phyloP scores from a whole-genome alignment of 2,329 filamentous ascomycete species.

The Venturia effusa region DNA sequence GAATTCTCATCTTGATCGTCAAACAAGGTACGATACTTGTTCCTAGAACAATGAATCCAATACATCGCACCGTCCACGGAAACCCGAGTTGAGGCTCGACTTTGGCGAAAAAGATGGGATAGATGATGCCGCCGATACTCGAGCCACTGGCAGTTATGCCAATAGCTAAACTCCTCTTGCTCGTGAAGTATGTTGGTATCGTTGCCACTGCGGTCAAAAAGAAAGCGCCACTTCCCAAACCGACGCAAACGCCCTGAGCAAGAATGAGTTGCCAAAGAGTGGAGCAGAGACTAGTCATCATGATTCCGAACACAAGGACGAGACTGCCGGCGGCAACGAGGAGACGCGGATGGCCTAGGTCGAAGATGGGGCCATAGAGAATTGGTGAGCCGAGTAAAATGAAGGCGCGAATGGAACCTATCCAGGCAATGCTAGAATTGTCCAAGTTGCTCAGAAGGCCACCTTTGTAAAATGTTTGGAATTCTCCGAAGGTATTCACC shows the following conservation, averaged over 20 bases:
- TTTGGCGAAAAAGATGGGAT: slow-evolving; percentile 13
- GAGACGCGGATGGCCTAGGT: slow-evolving; percentile 34
- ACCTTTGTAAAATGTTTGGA: slow-evolving; percentile 9
- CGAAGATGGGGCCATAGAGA: slow-evolving; percentile 37
- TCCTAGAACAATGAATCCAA: slow-evolving; percentile 16
- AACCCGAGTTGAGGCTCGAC: slow-evolving; percentile 18
- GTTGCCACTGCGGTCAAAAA: slow-evolving; percentile 32
- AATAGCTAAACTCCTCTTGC: slow-evolving; percentile 27
- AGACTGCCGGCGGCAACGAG: slow-evolving; percentile 32
- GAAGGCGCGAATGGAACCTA: slow-evolving; percentile 38
- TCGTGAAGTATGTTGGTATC: slow-evolving; percentile 30
- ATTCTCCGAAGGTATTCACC: slow-evolving; percentile 9
- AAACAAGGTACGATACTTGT: slow-evolving; percentile 20
- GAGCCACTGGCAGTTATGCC: slow-evolving; percentile 31
- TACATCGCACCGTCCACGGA: slow-evolving; percentile 22
- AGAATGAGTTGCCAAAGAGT: slow-evolving; percentile 18
- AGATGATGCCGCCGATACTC: slow-evolving; percentile 36
- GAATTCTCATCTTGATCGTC: slow-evolving; percentile 31
- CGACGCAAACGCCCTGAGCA: slow-evolving; percentile 40
- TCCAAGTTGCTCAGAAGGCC: background rate
- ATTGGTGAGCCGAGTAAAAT: slow-evolving; percentile 36
- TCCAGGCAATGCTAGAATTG: slow-evolving; percentile 30
- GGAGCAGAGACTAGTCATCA: slow-evolving; percentile 13
- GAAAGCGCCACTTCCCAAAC: slow-evolving; percentile 35
- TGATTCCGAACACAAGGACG: slow-evolving; percentile 33